Evolutionary conservation across 2,329 filamentous ascomycete species (phyloP), one percentile per base, ranked within the genome.

Genomic region (Aspergillus sp.): DNA sequence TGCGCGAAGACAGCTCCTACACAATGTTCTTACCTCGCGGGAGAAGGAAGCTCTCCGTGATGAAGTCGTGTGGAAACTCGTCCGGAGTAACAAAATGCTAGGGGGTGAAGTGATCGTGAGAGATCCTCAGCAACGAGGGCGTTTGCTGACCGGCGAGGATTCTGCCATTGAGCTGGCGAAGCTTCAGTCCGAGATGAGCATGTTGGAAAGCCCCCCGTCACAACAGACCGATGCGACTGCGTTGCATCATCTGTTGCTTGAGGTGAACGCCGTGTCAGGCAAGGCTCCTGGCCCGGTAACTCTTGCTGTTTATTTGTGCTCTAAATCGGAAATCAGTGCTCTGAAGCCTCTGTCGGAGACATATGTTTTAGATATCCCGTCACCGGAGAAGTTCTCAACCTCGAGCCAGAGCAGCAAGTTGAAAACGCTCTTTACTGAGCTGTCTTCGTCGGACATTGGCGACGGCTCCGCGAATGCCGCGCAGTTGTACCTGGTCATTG

Each of bases 91-190:
- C 64, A 96, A 95, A 63, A 74, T 96, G 50, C 81, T 95, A 34
- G 86, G 80, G 40, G 86, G 86, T 31, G 88, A 96, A 54, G 82
- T 98, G 29, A 94, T 98, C 55, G 91, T 98, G 37, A 79, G 91
- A 17, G 91, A 93, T 58, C 86, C 91, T 2, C 73, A 72, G 13
- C 79, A 88, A 53, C 75, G 82, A 17, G 91, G 91, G 6, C 78
- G 88, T 28, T 78, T 96, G 16, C 63, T 98, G 48, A 95, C 88
- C 0, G 86, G 84, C 8, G 82, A 95, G 33, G 91, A 98, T 59
- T 94, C 88, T 1, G 84, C 91, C 3, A 82, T 96, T 16, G 83
- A 94, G 37, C 75, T 95, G 44, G 89, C 89, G 5, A 86, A 79
- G 53, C 67, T 96, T 35, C 93, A 98, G 64, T 93, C 91, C 4